Evolutionary conservation across 345 rosid species (phyloP).

Genomic region (Cardamine occulta): DNA sequence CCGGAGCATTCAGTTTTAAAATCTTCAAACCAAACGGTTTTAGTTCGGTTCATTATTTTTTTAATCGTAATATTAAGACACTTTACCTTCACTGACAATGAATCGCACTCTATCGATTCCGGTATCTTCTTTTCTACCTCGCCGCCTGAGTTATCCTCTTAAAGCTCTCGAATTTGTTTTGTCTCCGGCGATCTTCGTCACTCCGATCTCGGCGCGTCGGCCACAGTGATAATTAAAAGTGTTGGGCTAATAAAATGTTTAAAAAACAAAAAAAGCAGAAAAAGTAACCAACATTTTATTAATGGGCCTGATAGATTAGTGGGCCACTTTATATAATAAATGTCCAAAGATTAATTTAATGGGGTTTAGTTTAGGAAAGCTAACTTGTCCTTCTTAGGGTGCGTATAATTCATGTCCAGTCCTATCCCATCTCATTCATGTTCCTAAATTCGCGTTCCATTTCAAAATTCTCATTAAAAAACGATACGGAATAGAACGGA

Average conservation of each 20-base stretch:
- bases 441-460: no score
- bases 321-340: not conserved
- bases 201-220: not conserved
- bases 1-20: conserved; percentile 11
- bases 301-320: not conserved
- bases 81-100: not conserved
- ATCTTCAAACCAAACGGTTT: conserved; percentile 21
- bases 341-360: not conserved
- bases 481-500: no score
- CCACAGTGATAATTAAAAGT: not conserved
- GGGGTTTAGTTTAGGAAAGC: not conserved
- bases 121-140: not conserved
- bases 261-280: not conserved
- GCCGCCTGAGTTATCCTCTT: not conserved
- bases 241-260: not conserved
- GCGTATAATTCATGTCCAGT: no score
- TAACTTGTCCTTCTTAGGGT: no score
- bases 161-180: not conserved
- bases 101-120: not conserved
- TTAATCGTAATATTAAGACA: not conserved
- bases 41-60: not conserved
- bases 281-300: not conserved
- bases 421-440: no score
- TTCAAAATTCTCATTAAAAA: no score
- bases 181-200: not conserved